Evolutionary conservation across 176 grass and related monocot genomes (phyloP), one percentile per base, ranked within the genome.

Genomic region (Bonia amplexicaulis): DNA sequence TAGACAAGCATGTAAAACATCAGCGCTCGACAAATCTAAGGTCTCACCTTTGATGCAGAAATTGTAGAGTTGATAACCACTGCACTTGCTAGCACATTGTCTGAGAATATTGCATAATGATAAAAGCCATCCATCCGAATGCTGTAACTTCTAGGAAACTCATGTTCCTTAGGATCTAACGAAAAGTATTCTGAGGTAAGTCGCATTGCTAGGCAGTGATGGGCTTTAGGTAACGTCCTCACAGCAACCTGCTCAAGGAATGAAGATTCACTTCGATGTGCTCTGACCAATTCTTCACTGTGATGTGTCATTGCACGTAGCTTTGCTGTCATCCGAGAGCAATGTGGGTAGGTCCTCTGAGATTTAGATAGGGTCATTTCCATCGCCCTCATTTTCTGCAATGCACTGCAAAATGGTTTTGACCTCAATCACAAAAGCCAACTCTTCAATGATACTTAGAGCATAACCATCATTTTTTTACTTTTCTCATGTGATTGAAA

Each of bases 91-190:
- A 98, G 83, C 31, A 95, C 85, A 75, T 89, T 98, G 85, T 98
- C 93, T 25, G 96, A 93, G 78, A 95, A 95, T 73, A 92, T 88
- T 70, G 91, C 96, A 90, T 90, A 95, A 85, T 98, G 93, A 77
- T 95, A 90, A 45, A 90, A 82, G 82, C 80, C 63, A 26, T 69
- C 80, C 80, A 87, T 67, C 66, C 61, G 46, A 25, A 54, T 80
- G 25, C 25, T 87, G 27, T 85, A 46, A 69, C 45, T 88, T 85
- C 79, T 65, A 4, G 62, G 87, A 62, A 95, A 81, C 39, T 88
- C 73, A 6, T 29, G 82, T 61, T 92, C 82, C 53, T 81, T 81
- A 35, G 85, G 86, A 88, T 87, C 82, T 69, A 95, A 69, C 0
- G 23, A 61, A 54, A 98, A 95, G 55, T 92, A 98, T 54, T 98